phyloP scores from a whole-genome alignment of 2,329 filamentous ascomycete genomes.

The Colletotrichum coccodes region DNA sequence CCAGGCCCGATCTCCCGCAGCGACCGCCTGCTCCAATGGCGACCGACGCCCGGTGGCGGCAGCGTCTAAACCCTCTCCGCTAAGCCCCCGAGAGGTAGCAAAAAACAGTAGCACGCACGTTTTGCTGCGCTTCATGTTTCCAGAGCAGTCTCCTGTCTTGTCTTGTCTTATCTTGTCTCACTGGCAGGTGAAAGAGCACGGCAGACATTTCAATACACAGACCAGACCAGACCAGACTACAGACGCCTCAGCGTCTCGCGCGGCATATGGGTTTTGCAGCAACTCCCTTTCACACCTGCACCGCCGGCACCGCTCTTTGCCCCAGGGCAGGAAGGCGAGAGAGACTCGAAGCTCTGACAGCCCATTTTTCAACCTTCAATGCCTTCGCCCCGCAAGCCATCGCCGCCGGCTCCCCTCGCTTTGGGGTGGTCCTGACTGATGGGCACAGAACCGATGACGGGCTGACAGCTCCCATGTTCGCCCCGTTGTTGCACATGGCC shows the following conservation, averaged over 20 bases:
- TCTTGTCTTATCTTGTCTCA: conserved; percentile 1
- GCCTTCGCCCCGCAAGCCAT: neutral
- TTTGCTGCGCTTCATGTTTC: neutral
- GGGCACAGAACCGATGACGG: neutral
- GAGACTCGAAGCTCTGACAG: neutral
- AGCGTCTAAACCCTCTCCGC: conserved; percentile 4
- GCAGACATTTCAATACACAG: neutral
- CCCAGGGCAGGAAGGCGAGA: neutral
- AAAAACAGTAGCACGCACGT: neutral
- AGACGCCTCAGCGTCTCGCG: conserved; percentile 12
- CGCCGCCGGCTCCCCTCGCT: neutral
- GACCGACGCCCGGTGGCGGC: neutral
- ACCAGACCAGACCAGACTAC: neutral
- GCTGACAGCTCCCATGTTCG: neutral
- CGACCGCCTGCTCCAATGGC: neutral
- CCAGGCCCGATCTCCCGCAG: neutral
- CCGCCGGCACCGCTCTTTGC: neutral
- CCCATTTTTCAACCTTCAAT: neutral
- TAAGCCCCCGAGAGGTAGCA: neutral
- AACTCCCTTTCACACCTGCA: neutral
- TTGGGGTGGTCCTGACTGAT: neutral
- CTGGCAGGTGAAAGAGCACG: neutral
- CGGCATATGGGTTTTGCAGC: neutral
- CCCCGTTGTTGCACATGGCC: neutral
- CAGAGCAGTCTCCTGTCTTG: neutral